Conservation (phyloP, 768 basidiomycete species). For the Boletus eberwhitei region DNA sequence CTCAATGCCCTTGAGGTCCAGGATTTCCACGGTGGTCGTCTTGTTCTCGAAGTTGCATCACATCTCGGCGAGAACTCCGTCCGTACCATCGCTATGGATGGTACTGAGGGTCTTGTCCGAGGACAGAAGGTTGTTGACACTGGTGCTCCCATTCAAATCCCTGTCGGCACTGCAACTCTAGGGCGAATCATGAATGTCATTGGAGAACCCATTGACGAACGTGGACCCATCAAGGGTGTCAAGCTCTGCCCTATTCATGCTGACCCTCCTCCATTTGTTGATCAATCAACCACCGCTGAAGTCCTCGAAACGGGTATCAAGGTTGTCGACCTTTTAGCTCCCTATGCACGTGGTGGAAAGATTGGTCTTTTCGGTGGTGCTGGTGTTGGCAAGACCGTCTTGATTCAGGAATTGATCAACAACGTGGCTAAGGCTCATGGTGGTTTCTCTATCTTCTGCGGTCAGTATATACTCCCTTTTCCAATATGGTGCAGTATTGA, state of each 20-base stretch:
- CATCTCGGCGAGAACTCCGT: conserved; percentile 99
- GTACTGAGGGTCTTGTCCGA: conserved; percentile 99
- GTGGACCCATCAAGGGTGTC: conserved; percentile 97
- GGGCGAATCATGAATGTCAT: conserved; percentile 99
- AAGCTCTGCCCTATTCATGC: conserved; percentile 93
- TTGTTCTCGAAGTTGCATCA: conserved; percentile 98
- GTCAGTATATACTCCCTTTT: conserved; percentile 39
- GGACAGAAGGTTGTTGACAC: conserved; percentile 97
- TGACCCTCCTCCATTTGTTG: conserved; percentile 95
- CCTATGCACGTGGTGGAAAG: conserved; percentile 99
- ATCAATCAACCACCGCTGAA: conserved; percentile 98
- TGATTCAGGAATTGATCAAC: conserved; percentile 99
- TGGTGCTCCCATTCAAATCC: conserved; percentile 93
- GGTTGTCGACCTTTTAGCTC: conserved; percentile 98
- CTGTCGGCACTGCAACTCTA: conserved; percentile 90
- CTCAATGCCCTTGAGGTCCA: conserved; percentile 99
- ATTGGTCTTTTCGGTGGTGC: conserved; percentile 99
- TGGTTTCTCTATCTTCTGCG: conserved; percentile 99
- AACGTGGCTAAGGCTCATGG: conserved; percentile 99
- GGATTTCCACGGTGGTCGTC: conserved; percentile 89
- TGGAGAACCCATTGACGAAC: conserved; percentile 99
- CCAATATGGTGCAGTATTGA: not conserved
- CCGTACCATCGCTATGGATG: conserved; percentile 99
- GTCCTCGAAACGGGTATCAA: conserved; percentile 99
- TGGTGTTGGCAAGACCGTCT: conserved; percentile 99